These are phyloP conservation scores for Hericium coralloides DNA, from an alignment of 768 basidiomycete species.

Conservation along the genomic window DNA sequence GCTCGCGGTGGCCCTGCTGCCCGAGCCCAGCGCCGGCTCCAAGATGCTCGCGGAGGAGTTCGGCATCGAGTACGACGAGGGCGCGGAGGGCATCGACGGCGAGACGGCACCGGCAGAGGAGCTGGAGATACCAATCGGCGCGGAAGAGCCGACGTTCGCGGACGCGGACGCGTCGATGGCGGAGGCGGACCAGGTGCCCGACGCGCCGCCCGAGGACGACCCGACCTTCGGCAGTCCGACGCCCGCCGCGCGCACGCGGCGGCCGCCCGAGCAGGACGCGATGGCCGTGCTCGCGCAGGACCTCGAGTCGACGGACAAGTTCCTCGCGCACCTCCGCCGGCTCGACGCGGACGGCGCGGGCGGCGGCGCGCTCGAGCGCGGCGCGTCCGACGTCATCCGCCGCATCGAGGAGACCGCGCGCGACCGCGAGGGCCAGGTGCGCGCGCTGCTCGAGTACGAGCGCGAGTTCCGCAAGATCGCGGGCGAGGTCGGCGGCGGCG, in stretches of 20 bases:
- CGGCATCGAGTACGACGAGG: conserved; percentile 84
- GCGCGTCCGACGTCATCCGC: conserved; percentile 72
- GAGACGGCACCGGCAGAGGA: conserved; percentile 4
- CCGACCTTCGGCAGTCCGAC: conserved; percentile 33
- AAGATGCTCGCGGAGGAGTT: conserved; percentile 81
- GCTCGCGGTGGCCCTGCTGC: conserved; percentile 80
- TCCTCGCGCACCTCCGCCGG: conserved; percentile 61
- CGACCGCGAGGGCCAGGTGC: conserved; percentile 74
- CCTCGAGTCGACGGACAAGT: conserved; percentile 68
- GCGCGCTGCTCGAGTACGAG: conserved; percentile 69
- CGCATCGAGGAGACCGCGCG: conserved; percentile 66
- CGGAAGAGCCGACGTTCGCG: conserved; percentile 16
- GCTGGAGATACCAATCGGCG: background rate
- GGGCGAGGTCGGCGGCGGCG: conserved; percentile 68
- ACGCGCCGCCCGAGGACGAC: conserved; percentile 30
- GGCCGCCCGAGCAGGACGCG: conserved; percentile 44
- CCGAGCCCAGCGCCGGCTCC: conserved; percentile 72
- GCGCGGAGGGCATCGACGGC: conserved; percentile 71
- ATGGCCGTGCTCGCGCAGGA: conserved; percentile 68
- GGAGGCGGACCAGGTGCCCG: background rate
- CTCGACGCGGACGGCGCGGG: conserved; percentile 46
- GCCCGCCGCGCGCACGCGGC: conserved; percentile 19
- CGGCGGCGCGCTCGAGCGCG: conserved; percentile 42
- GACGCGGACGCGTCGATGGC: background rate
- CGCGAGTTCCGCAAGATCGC: conserved; percentile 73